Evolutionary conservation across 2,329 filamentous ascomycete species (phyloP).

Genomic region (Colletotrichum lindemuthianum): DNA sequence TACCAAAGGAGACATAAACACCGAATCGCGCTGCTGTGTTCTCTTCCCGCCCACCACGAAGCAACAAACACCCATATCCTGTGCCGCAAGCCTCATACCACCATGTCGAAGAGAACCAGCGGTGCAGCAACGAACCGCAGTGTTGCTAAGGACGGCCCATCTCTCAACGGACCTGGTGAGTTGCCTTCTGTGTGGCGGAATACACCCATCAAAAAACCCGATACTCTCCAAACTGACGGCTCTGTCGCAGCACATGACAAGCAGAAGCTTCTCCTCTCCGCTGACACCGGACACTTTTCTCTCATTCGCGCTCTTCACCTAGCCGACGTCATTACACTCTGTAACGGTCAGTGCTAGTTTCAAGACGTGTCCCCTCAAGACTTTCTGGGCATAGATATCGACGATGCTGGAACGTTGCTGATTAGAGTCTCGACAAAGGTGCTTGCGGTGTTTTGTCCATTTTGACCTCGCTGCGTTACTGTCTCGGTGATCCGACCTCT

Average conservation of each 20-base stretch:
- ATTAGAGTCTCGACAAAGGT: constrained; percentile 18
- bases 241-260: constrained; percentile 70
- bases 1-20: neutral
- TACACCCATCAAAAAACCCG: constrained; percentile 26
- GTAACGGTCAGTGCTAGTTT: constrained; percentile 68
- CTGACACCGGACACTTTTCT: constrained; percentile 78
- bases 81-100: neutral
- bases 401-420: constrained; percentile 4
- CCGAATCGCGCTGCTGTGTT: neutral
- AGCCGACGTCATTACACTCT: constrained; percentile 83
- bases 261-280: constrained; percentile 77
- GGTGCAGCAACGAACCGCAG: constrained; percentile 58
- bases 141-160: constrained; percentile 45
- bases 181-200: neutral
- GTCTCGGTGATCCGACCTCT: constrained; percentile 74
- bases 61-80: neutral
- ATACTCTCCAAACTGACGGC: neutral
- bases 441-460: constrained; percentile 91
- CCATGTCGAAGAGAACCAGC: constrained; percentile 73
- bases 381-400: no score
- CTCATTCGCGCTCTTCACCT: constrained; percentile 77
- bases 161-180: constrained; percentile 47
- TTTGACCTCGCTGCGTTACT: constrained; percentile 94
- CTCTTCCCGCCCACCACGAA: neutral
- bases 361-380: neutral